phyloP scores from a whole-genome alignment of 345 rosid species.

The Crucihimalaya himalaica region DNA sequence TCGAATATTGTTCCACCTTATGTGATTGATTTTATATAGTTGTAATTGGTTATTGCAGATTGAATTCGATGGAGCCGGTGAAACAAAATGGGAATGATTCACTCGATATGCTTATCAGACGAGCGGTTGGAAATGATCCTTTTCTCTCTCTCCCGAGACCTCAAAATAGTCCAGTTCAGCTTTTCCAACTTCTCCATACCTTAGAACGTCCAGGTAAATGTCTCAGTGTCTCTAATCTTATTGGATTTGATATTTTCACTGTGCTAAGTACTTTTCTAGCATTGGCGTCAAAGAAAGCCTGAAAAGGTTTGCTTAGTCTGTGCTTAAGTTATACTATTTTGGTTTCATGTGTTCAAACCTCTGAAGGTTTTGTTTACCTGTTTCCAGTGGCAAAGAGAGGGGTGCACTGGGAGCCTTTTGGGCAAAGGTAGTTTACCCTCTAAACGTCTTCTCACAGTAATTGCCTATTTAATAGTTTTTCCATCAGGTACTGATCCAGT shows the following conservation, averaged over 20 bases:
- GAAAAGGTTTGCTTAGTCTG: constrained; percentile 62
- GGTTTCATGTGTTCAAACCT: constrained; percentile 13
- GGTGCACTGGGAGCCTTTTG: constrained; percentile 72
- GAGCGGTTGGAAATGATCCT: constrained; percentile 74
- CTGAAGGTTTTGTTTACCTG: constrained; percentile 27
- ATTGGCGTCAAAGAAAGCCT: constrained; percentile 62
- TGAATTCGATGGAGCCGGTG: constrained; percentile 53
- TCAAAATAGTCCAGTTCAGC: constrained; percentile 74
- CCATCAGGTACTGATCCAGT: constrained; percentile 19
- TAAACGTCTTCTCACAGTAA: constrained; percentile 7
- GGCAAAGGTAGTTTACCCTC: constrained; percentile 63
- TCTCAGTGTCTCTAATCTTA: not conserved
- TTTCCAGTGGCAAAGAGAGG: constrained; percentile 70
- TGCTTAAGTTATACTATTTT: constrained; percentile 1
- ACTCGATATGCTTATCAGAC: constrained; percentile 59
- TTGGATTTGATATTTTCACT: constrained; percentile 16
- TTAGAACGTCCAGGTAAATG: constrained; percentile 77
- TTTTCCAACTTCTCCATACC: constrained; percentile 83
- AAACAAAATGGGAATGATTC: constrained; percentile 77
- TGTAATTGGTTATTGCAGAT: constrained; percentile 30
- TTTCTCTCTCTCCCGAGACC: constrained; percentile 67
- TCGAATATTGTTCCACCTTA: not conserved
- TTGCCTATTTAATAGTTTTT: constrained; percentile 1
- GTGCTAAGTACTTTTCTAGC: not conserved
- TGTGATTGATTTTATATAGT: constrained; percentile 15